Percentiles rank a stretch among this genome's conserved stretches.
These are phyloP conservation scores for Eremothecium cymbalariae DNA, from an alignment of 1,139 yeast species.

Conservation along the genomic window DNA sequence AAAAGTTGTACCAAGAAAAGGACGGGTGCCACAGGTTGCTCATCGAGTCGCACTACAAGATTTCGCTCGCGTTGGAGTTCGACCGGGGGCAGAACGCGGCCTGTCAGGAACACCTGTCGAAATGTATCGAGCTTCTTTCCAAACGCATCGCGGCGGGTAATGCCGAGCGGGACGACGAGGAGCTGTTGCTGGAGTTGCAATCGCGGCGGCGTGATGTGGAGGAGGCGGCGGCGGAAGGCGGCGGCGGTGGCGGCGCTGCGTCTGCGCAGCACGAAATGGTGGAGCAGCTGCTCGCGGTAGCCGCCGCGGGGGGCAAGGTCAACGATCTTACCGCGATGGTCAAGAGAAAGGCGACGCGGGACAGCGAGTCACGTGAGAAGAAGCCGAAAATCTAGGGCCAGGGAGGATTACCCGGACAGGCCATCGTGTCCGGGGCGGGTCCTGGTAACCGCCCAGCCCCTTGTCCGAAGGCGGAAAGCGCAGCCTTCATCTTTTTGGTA, in stretches of 20 bases:
- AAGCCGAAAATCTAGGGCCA: background rate
- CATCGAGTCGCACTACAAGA: constrained; percentile 75
- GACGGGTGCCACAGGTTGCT: constrained; percentile 40
- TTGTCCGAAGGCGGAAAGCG: no score
- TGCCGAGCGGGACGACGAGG: constrained; percentile 10
- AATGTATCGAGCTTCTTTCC: constrained; percentile 56
- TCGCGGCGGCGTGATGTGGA: constrained; percentile 18
- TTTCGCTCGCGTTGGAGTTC: constrained; percentile 75
- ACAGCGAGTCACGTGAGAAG: background rate
- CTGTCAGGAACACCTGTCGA: constrained; percentile 43
- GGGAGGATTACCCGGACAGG: background rate
- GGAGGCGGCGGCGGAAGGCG: constrained; percentile 26
- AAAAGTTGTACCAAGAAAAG: constrained; percentile 29
- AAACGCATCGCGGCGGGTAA: constrained; percentile 17
- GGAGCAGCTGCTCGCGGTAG: constrained; percentile 10
- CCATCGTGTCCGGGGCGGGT: no score
- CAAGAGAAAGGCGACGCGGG: constrained; percentile 38
- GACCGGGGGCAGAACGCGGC: constrained; percentile 24
- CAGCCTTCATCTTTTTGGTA: no score
- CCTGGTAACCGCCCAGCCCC: no score
- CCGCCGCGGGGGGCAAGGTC: constrained; percentile 26
- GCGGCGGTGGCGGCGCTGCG: no score
- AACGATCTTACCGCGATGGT: constrained; percentile 53
- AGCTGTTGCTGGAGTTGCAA: constrained; percentile 11
- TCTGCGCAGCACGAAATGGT: constrained; percentile 14